phyloP scores from a whole-genome alignment of 2,329 filamentous ascomycete species.

The Colletotrichum sp. region DNA sequence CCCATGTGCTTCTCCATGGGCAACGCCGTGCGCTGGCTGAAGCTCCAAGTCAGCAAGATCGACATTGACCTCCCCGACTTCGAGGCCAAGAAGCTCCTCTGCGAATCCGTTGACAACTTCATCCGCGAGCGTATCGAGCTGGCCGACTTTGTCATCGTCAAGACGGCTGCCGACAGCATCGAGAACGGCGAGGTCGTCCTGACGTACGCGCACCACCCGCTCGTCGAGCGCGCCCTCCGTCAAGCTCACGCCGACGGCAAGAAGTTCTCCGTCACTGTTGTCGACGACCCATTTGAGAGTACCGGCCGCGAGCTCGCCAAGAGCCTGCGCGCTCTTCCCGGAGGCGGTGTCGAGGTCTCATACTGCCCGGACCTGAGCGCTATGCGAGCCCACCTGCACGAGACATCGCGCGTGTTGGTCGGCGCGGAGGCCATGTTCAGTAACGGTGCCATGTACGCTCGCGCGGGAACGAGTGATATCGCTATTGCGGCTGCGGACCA shows the following conservation, averaged over 20 bases:
- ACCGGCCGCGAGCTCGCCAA: slow-evolving; percentile 68
- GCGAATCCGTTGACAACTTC: slow-evolving; percentile 84
- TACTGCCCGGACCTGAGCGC: slow-evolving; percentile 82
- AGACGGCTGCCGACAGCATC: slow-evolving; percentile 77
- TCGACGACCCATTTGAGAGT: slow-evolving; percentile 70
- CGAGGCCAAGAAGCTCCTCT: slow-evolving; percentile 73
- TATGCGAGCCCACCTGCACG: slow-evolving; percentile 73
- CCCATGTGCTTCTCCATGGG: slow-evolving; percentile 97
- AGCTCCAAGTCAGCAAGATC: slow-evolving; percentile 88
- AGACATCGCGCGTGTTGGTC: slow-evolving; percentile 77
- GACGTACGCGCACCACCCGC: slow-evolving; percentile 84
- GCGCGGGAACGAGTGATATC: slow-evolving; percentile 85
- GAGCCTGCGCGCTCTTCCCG: slow-evolving; percentile 55
- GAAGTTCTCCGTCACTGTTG: slow-evolving; percentile 81
- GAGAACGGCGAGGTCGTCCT: slow-evolving; percentile 81
- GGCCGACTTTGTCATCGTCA: slow-evolving; percentile 84
- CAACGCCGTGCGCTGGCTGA: slow-evolving; percentile 93
- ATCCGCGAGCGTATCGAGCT: slow-evolving; percentile 89
- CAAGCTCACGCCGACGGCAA: slow-evolving; percentile 73
- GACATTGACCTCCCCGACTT: slow-evolving; percentile 85
- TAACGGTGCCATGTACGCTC: slow-evolving; percentile 88
- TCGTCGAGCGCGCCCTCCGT: slow-evolving; percentile 84
- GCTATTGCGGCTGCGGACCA: slow-evolving; percentile 81
- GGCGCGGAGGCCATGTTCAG: slow-evolving; percentile 95
- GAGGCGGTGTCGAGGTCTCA: slow-evolving; percentile 71